Evolutionary conservation across 345 rosid genomes (phyloP).

Genomic region (Sisymbrium irio): DNA sequence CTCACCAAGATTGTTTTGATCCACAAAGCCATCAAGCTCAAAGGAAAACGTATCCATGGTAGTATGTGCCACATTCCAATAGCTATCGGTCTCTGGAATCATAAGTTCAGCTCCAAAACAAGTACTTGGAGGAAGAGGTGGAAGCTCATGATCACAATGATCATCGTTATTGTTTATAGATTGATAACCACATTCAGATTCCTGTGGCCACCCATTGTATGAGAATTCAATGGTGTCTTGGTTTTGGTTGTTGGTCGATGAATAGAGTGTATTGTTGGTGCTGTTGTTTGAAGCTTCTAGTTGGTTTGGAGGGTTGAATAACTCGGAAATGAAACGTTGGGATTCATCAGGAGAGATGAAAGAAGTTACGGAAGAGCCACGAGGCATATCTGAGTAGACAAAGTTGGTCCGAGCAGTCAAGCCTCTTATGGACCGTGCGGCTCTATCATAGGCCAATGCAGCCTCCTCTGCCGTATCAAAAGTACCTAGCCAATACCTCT

Average conservation of each 20-base stretch:
- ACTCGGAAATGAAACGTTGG: conserved; percentile 46
- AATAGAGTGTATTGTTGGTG: conserved; percentile 19
- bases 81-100: conserved; percentile 36
- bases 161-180: conserved; percentile 38
- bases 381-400: conserved; percentile 85
- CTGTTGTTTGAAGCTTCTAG: conserved; percentile 6
- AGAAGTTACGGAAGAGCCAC: conserved; percentile 79
- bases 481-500: conserved; percentile 91
- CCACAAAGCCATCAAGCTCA: conserved; percentile 29
- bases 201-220: conserved; percentile 41
- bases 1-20: conserved; percentile 21
- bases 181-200: conserved; percentile 29
- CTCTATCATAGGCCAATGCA: conserved; percentile 88
- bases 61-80: conserved; percentile 24
- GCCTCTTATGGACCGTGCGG: conserved; percentile 85
- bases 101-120: conserved; percentile 40
- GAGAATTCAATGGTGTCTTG: conserved; percentile 33
- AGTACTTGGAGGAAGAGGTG: conserved; percentile 83
- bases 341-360: conserved; percentile 84
- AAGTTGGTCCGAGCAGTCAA: conserved; percentile 88
- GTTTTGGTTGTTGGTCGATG: conserved; percentile 16
- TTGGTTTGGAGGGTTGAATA: conserved; percentile 41
- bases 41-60: conserved; percentile 1
- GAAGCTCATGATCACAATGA: conserved; percentile 57
- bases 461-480: conserved; percentile 92